A percentile compares a stretch with the other conserved stretches of the same genome.
These are phyloP conservation scores for Dendrostoma leiphaemia DNA, from an alignment of 2,329 filamentous ascomycete species.

Conservation along the genomic window DNA sequence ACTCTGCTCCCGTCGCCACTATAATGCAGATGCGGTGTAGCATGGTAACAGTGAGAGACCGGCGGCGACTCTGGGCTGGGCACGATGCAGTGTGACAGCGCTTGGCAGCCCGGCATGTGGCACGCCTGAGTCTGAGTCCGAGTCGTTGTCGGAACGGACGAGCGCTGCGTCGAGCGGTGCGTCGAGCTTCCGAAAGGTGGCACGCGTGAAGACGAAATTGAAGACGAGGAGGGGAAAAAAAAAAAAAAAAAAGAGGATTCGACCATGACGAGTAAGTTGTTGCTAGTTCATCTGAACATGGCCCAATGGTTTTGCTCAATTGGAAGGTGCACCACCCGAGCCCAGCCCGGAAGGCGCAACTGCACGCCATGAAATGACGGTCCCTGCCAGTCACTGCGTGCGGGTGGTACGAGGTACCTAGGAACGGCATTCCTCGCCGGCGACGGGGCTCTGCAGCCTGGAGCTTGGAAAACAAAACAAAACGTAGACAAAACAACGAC, in stretches of 20 bases:
- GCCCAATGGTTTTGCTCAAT: background rate
- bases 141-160: background rate
- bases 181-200: too few species aligned
- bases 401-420: too few species aligned
- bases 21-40: background rate
- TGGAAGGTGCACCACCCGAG: background rate
- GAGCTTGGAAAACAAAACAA: too few species aligned
- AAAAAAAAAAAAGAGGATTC: background rate
- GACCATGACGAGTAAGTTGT: background rate
- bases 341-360: background rate
- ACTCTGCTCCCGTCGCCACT: background rate
- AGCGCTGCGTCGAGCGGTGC: background rate
- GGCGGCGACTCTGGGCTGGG: too few species aligned
- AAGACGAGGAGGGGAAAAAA: too few species aligned
- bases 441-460: too few species aligned
- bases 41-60: background rate
- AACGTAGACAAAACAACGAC: too few species aligned
- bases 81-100: constrained; percentile 1
- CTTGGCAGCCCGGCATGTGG: background rate
- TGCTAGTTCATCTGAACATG: background rate
- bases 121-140: background rate
- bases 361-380: background rate
- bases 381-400: background rate
- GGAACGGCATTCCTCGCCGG: too few species aligned
- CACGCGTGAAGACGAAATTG: background rate